Base-by-base conservation (phyloP, 1,139 yeast genomes). In the Lodderomyces parapsilosis region DNA sequence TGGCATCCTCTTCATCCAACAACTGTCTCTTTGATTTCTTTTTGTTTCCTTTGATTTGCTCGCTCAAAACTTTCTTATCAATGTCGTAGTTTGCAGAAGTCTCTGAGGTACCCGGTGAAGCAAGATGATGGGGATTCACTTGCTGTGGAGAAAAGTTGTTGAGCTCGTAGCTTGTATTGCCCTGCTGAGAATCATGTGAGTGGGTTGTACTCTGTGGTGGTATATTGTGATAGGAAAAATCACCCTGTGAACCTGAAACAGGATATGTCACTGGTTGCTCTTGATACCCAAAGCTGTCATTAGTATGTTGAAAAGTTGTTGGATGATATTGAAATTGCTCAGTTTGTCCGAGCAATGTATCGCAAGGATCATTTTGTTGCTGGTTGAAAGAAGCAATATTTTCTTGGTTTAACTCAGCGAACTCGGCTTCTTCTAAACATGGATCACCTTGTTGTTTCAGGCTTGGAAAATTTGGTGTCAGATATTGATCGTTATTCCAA, bases 1-100 rank as follows among this genome's bases (percentile, higher is more conserved):
- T 53, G 9, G 72, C 68, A 48, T 72, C 78, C 43, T 60, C 63
- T 35, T 68, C 75, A 45, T 66, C 72, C 49, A 63, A 49, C 14
- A 58, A 41, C 45, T 61, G 66, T 43, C 57, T 61, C 50, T 63
- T 65, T 8, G 47, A 39, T 31, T 45, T 50, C 24, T 36, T 23
- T 13, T 18, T 34, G 37, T 34, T 18, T 34, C 18, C 25, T 14
- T 13, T 34, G 23, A 10, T 18, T 7, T 11, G 27, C 23, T 19
- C 24, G 11, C 23, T 28, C 28, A 34, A 34, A 10, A 36, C 30
- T 34, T 45, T 43, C 19, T 28, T 40, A 11, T 42, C 45, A 5
- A 24, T 25, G 18, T 25, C 41, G 33, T 31, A 40, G 18, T 27
- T 13, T 5, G 22, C 38, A 2, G 51, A 46, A 13, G 49, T 40